Evolutionary conservation across 140 eudicot species (phyloP), one percentile per base, ranked within the genome.

Genomic region (Senecio squalidus): DNA sequence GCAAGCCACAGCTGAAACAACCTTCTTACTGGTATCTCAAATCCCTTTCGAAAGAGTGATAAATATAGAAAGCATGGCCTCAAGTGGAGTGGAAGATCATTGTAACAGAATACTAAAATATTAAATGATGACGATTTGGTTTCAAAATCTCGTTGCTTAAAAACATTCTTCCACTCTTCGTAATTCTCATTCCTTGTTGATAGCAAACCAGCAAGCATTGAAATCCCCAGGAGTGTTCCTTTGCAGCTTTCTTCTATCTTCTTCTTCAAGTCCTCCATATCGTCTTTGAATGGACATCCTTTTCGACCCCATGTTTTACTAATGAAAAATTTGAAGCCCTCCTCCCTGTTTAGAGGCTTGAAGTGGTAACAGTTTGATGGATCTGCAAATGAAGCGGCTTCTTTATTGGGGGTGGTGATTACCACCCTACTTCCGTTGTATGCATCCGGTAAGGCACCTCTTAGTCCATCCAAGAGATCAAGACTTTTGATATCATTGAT

Each of bases 1-100:
- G 85, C 85, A 26, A 68, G 80, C 82, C 85, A 83, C 60, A 82
- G 49, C 55, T 75, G 67, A n/a, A 60, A 68, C 75, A 82, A 61
- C 74, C 89, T 51, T 61, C 89, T 74, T 27, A 77, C 82, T 0
- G 89, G 77, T 61, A 78, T 68, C 53, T 82, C 80, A 68, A 27
- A 57, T 30, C 73, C 82, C 55, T 72, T 68, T 1, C 64, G 73
- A 60, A 78, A 78, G 13, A 78, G 77, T 40, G 45, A 70, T 53
- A 82, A 38, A 39, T 82, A 82, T 16, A 78, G 81, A 55, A 82
- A 58, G 52, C 89, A 78, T 5, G 66, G 78, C 71, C 72, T 78
- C 53, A 46, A 49, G 58, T 67, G 62, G 24, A 36, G 60, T 22
- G 73, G 62, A 5, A 75, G 63, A 56, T 75, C 80, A 33, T 67